These are phyloP conservation scores for Beauveria asiatica DNA, from an alignment of 2,329 filamentous ascomycete genomes.

Conservation along the genomic window DNA sequence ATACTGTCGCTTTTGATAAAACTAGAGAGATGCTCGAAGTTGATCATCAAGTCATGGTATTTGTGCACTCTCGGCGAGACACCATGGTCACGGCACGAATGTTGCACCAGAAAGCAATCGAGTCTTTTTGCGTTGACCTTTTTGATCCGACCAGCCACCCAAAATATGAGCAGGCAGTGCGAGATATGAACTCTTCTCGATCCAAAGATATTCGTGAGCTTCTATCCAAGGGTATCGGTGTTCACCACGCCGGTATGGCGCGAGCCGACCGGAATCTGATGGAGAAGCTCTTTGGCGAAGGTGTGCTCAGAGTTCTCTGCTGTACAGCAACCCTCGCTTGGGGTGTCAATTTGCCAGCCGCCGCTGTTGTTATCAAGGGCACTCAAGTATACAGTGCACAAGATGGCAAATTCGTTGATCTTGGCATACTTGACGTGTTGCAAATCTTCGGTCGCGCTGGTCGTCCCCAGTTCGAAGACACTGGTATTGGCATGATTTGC, in stretches of 20 bases:
- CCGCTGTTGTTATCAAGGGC: constrained; percentile 95
- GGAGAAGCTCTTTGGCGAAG: constrained; percentile 82
- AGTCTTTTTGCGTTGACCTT: constrained; percentile 69
- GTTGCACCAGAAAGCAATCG: constrained; percentile 76
- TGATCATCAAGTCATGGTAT: constrained; percentile 98
- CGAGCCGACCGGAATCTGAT: constrained; percentile 92
- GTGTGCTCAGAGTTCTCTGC: constrained; percentile 92
- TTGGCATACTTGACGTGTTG: constrained; percentile 91
- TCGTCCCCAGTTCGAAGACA: constrained; percentile 94
- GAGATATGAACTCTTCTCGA: constrained; percentile 78
- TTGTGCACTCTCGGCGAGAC: constrained; percentile 94
- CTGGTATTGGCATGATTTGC: constrained; percentile 95
- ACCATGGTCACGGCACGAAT: constrained; percentile 82
- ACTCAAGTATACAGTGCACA: constrained; percentile 95
- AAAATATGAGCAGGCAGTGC: constrained; percentile 67
- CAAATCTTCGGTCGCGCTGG: constrained; percentile 98
- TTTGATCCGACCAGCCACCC: constrained; percentile 77
- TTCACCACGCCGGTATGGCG: constrained; percentile 95
- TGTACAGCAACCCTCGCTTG: constrained; percentile 96
- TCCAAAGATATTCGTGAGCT: constrained; percentile 84
- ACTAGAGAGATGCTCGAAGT: constrained; percentile 83
- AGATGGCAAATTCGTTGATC: constrained; percentile 91
- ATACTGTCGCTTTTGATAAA: constrained; percentile 84
- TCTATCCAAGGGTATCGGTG: constrained; percentile 81
- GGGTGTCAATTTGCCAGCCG: constrained; percentile 97